phyloP scores from a whole-genome alignment of 2,329 filamentous ascomycete genomes.

The Berkeleyomyces basicola region DNA sequence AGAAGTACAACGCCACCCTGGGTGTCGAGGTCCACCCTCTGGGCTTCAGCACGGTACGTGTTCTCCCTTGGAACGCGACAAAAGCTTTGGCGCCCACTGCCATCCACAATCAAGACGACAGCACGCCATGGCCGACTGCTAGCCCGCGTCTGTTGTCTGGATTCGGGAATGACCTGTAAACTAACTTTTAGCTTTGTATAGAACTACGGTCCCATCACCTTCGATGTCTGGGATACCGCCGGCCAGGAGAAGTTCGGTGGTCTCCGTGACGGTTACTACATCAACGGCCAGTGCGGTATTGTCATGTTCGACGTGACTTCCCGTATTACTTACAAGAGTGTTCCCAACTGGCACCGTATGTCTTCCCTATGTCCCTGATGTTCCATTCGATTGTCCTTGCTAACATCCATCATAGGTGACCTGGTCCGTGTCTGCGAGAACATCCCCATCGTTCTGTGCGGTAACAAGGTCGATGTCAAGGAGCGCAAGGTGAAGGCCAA shows the following conservation, averaged over 20 bases:
- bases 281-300: conserved; percentile 99
- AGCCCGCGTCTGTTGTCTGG: neutral
- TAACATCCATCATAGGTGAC: conserved; percentile 46
- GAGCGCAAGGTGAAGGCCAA: conserved; percentile 99
- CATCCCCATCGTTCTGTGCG: conserved; percentile 93
- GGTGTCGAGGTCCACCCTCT: conserved; percentile 99
- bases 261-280: conserved; percentile 99
- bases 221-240: conserved; percentile 98
- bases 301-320: conserved; percentile 99
- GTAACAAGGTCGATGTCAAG: conserved; percentile 99
- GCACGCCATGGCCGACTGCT: neutral
- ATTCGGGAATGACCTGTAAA: neutral
- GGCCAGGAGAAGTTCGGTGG: conserved; percentile 99
- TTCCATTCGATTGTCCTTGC: neutral
- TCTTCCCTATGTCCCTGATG: conserved; percentile 18
- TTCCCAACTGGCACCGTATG: conserved; percentile 99
- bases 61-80: conserved; percentile 16
- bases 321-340: conserved; percentile 99
- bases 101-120: neutral
- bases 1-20: conserved; percentile 99
- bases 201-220: conserved; percentile 94
- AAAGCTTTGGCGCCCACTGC: conserved; percentile 12
- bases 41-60: conserved; percentile 87
- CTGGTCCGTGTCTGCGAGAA: conserved; percentile 98
- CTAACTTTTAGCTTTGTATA: conserved; percentile 21